Conservation (phyloP, 257 asterid genomes). For the Nicotiana obtusifolia region DNA sequence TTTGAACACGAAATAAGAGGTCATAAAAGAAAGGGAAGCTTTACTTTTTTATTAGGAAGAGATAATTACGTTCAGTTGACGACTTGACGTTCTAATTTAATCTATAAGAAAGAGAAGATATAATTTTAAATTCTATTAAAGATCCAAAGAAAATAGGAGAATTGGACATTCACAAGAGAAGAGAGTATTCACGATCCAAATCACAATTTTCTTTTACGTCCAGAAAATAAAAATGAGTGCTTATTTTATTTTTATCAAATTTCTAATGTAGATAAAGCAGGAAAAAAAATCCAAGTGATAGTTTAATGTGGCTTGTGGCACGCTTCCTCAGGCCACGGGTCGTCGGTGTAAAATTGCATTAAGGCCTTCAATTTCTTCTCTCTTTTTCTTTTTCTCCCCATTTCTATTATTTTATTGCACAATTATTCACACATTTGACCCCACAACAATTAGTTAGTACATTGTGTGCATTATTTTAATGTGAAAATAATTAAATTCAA, state of each 20-base stretch:
- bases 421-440: not conserved
- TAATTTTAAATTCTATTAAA: no score
- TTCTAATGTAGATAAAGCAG: not conserved
- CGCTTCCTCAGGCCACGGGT: not conserved
- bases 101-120: no score
- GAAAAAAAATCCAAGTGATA: not conserved
- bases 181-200: no score
- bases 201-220: no score
- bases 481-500: not conserved
- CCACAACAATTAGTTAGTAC: not conserved
- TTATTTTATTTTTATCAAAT: not conserved
- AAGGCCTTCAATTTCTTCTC: not conserved
- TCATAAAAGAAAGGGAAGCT: no score
- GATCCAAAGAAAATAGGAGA: no score
- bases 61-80: no score
- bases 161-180: no score
- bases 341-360: not conserved
- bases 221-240: not conserved
- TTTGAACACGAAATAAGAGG: no score
- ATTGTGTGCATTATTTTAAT: not conserved
- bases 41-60: no score
- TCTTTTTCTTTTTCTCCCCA: not conserved
- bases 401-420: not conserved
- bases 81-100: no score
- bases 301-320: slow-evolving; percentile 4